Evolutionary conservation across 345 rosid species (phyloP), one percentile per base, ranked within the genome.

Genomic region (Combretum micranthum): DNA sequence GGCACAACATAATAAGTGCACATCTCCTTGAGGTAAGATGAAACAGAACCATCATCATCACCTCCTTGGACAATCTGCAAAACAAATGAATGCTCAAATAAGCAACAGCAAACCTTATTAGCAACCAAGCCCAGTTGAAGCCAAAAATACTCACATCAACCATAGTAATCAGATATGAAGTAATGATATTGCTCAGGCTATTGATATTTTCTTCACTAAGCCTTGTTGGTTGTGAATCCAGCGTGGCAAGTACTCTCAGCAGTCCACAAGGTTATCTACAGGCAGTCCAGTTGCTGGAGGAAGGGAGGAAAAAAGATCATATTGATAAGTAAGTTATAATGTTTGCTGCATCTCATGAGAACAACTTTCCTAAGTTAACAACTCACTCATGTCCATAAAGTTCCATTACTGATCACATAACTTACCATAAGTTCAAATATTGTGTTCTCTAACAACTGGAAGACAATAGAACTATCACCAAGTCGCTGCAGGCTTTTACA

Each of bases 201-300:
- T 53, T 42, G 60, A 88, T 45, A 63, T 85, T 73, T 59, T 72
- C 69, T 62, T 86, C 83, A 53, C 89, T 81, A 60, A 92, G 83
- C 49, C 57, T 81, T 3, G 95, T 76, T 56, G 96, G 98, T 61
- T 68, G 70, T 37, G 87, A 74, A 66, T 88, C 96, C 65, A 92
- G 70, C 5, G 11, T 56, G 39, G 64, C 54, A 50, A 92, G 84
- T 64, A 88, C 67, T 67, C 84, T 75, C 50, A 92, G 85, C 78
- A 88, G 59, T 53, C 86, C 88, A 72, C 87, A 79, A 76, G 78
- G 67, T 92, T 88, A 47, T 78, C 88, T 13, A 84, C 50, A 21
- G 66, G 66, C 52, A 74, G 89, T 65, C 71, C 55, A 60, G 60
- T 53, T 59, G 64, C 96, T 88, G 77, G 18, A 65, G 67, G 62